These are phyloP conservation scores for Fusarium sp. DNA, from an alignment of 2,329 filamentous ascomycete genomes.

Conservation along the genomic window DNA sequence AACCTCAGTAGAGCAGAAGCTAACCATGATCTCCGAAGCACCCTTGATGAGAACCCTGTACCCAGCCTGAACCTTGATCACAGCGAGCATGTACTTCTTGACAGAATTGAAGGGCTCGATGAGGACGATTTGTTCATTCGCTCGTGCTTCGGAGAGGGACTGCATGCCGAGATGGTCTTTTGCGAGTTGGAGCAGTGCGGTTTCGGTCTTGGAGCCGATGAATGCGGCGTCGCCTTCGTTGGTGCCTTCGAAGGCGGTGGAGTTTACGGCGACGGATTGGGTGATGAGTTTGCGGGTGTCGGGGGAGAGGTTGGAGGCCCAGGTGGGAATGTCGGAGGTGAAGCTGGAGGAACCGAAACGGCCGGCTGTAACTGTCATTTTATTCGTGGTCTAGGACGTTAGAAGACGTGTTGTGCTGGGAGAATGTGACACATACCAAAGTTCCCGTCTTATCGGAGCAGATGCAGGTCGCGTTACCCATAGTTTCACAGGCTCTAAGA, in stretches of 20 bases:
- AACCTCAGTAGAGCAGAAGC: slow-evolving; percentile 60
- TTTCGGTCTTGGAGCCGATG: slow-evolving; percentile 82
- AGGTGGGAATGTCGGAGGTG: slow-evolving; percentile 45
- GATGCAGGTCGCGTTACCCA: slow-evolving; percentile 80
- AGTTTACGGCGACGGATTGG: slow-evolving; percentile 67
- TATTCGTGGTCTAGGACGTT: slow-evolving; percentile 59
- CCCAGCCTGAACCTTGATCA: slow-evolving; percentile 62
- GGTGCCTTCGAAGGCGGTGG: slow-evolving; percentile 80
- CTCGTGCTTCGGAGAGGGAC: slow-evolving; percentile 70
- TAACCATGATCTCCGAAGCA: slow-evolving; percentile 70
- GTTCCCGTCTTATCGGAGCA: slow-evolving; percentile 76
- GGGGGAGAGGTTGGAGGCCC: slow-evolving; percentile 37
- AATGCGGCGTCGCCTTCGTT: slow-evolving; percentile 72
- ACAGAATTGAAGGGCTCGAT: slow-evolving; percentile 80
- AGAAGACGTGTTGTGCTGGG: accelerated
- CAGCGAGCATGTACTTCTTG: slow-evolving; percentile 77
- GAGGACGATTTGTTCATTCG: slow-evolving; percentile 68
- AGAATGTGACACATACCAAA: slow-evolving; percentile 43
- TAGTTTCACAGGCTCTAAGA: slow-evolving; percentile 81
- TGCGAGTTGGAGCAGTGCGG: slow-evolving; percentile 75
- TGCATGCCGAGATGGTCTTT: slow-evolving; percentile 74
- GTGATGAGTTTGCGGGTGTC: slow-evolving; percentile 42
- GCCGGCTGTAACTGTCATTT: slow-evolving; percentile 73
- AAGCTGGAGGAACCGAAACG: slow-evolving; percentile 60
- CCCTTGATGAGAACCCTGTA: slow-evolving; percentile 71